These are phyloP conservation scores for Pyronema omphalodes DNA, from an alignment of 495 filamentous ascomycete genomes.

Conservation along the genomic window DNA sequence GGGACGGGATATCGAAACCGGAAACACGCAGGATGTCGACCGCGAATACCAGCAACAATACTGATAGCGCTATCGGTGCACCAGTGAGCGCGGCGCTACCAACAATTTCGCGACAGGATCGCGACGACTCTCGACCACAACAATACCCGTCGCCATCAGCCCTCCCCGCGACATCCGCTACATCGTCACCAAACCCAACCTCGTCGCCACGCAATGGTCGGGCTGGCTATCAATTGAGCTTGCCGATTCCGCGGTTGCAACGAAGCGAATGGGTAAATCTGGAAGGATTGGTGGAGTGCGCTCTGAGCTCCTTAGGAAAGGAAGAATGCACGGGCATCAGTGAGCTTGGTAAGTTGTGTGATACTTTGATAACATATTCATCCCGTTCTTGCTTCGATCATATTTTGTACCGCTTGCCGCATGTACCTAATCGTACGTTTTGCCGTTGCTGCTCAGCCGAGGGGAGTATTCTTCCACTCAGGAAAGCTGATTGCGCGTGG, in stretches of 20 bases:
- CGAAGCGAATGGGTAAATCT: conserved; percentile 19
- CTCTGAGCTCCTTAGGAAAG: conserved; percentile 13
- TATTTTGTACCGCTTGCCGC: not conserved
- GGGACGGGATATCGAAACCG: conserved; percentile 2
- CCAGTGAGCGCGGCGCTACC: not conserved
- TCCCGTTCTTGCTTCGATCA: not conserved
- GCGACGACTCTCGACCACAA: not conserved
- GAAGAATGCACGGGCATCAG: conserved; percentile 19
- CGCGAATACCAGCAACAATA: not conserved
- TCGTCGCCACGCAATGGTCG: conserved; percentile 1
- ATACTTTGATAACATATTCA: conserved; percentile 6
- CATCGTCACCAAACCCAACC: not conserved
- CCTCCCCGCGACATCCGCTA: not conserved
- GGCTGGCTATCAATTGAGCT: not conserved
- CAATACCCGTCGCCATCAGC: conserved; percentile 1
- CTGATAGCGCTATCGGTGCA: not conserved
- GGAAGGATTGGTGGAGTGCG: conserved; percentile 14
- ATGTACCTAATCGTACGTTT: conserved; percentile 1
- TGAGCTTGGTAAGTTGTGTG: conserved; percentile 18
- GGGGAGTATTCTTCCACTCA: not conserved
- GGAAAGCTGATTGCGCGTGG: conserved; percentile 3
- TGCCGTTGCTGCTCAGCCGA: not conserved
- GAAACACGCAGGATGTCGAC: conserved; percentile 1
- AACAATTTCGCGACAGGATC: not conserved
- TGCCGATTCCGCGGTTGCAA: conserved; percentile 11